Evolutionary conservation across 2,329 filamentous ascomycete species (phyloP).

Genomic region (Ascochyta rabiei): DNA sequence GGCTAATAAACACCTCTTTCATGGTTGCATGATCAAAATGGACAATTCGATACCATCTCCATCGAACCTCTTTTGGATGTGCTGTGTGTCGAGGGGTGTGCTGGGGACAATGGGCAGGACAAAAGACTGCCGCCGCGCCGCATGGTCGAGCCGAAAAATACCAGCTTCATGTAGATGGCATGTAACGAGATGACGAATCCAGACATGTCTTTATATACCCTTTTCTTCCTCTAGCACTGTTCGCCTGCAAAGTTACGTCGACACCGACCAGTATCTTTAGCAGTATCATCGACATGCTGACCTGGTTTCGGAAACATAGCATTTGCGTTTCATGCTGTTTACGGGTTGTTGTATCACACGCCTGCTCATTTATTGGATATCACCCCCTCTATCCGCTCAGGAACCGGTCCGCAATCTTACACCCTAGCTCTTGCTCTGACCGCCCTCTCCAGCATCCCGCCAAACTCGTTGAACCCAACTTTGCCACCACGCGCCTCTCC

Average conservation of each 20-base stretch:
- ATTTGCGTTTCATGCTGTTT: too few relatives aligned
- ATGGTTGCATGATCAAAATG: slow-evolving; percentile 50
- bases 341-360: too few relatives aligned
- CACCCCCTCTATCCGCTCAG: neutral
- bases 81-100: slow-evolving; percentile 19
- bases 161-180: slow-evolving; percentile 13
- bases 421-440: slow-evolving; percentile 32
- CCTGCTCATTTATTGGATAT: neutral
- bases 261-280: too few relatives aligned
- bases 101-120: slow-evolving; percentile 2
- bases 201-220: slow-evolving; percentile 9
- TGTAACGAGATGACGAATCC: slow-evolving; percentile 17
- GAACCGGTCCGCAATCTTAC: neutral
- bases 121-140: slow-evolving; percentile 3
- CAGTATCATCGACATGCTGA: too few relatives aligned
- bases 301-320: too few relatives aligned
- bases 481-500: slow-evolving; percentile 36
- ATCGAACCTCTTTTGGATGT: slow-evolving; percentile 18
- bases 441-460: slow-evolving; percentile 45
- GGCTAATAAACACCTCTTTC: slow-evolving; percentile 48
- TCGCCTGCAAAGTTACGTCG: neutral
- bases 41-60: slow-evolving; percentile 39
- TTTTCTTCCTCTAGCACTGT: neutral
- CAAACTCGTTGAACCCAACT: slow-evolving; percentile 48
- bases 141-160: slow-evolving; percentile 6